Evolutionary conservation across 345 rosid genomes (phyloP).

Genomic region (Carallia brachiata): DNA sequence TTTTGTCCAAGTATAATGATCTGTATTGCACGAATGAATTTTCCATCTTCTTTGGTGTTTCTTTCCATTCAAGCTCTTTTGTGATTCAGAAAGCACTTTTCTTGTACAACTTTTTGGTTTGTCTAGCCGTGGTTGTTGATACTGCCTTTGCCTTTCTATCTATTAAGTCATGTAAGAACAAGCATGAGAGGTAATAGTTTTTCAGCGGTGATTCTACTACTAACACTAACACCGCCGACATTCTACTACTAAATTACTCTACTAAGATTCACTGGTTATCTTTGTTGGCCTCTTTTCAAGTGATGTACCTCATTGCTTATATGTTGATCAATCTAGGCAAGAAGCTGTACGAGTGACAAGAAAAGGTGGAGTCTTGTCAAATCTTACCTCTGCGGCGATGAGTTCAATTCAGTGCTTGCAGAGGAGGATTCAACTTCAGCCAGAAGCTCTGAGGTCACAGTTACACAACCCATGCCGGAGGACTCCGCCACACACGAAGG

Average conservation of each 20-base stretch:
- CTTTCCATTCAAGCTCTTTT: not conserved
- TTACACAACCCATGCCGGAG: slow-evolving; percentile 35
- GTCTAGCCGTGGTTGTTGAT: too few relatives aligned
- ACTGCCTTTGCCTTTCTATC: too few relatives aligned
- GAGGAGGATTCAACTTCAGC: slow-evolving; percentile 75
- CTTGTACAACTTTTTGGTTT: too few relatives aligned
- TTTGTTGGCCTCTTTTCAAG: too few relatives aligned
- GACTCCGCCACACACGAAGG: slow-evolving; percentile 20
- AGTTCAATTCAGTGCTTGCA: slow-evolving; percentile 65
- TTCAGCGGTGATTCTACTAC: too few relatives aligned
- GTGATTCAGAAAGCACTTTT: too few relatives aligned
- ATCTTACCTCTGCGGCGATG: slow-evolving; percentile 78
- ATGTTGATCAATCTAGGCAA: slow-evolving; percentile 42
- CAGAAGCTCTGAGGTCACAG: slow-evolving; percentile 35
- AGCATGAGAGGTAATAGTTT: too few relatives aligned
- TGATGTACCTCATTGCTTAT: too few relatives aligned
- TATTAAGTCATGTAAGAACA: too few relatives aligned
- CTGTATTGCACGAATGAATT: not conserved
- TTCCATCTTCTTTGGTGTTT: not conserved
- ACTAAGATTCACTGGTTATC: too few relatives aligned
- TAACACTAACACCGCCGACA: too few relatives aligned
- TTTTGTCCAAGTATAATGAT: not conserved
- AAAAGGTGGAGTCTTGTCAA: slow-evolving; percentile 67
- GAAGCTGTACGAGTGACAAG: slow-evolving; percentile 45
- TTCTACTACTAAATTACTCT: too few relatives aligned